phyloP scores from a whole-genome alignment of 768 basidiomycete species.

The Fomitopsis serialis region DNA sequence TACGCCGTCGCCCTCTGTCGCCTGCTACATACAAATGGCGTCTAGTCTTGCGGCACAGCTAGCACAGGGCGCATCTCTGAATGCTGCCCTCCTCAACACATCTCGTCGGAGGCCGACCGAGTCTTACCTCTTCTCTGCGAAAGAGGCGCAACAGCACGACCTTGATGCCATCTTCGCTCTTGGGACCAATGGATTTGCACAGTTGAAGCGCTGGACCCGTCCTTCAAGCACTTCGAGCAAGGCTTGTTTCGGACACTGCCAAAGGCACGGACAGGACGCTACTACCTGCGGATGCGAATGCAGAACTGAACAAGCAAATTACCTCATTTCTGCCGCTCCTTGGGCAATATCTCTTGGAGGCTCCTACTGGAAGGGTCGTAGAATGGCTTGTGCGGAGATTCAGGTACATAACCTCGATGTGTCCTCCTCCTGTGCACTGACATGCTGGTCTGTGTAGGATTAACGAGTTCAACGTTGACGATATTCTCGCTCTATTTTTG shows the following conservation, averaged over 20 bases:
- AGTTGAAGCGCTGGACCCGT: constrained; percentile 59
- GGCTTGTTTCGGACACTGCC: constrained; percentile 76
- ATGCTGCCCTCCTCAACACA: constrained; percentile 64
- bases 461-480: constrained; percentile 87
- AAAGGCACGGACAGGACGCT: constrained; percentile 77
- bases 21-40: constrained; percentile 34
- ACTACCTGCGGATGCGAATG: constrained; percentile 54
- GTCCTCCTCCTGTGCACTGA: background rate
- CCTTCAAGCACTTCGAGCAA: constrained; percentile 57
- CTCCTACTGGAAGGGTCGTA: constrained; percentile 74
- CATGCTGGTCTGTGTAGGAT: too few relatives aligned
- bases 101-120: constrained; percentile 57
- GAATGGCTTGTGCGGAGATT: constrained; percentile 96
- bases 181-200: constrained; percentile 70
- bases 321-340: constrained; percentile 61
- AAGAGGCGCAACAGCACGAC: constrained; percentile 81
- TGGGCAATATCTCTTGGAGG: constrained; percentile 77
- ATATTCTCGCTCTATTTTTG: constrained; percentile 74
- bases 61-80: constrained; percentile 72
- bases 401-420: constrained; percentile 42
- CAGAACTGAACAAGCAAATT: constrained; percentile 57
- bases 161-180: constrained; percentile 82
- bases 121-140: constrained; percentile 86
- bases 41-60: constrained; percentile 82
- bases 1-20: too few relatives aligned